Evolutionary conservation across 768 basidiomycete genomes (phyloP).

Genomic region (Cystobasidium onofrii): DNA sequence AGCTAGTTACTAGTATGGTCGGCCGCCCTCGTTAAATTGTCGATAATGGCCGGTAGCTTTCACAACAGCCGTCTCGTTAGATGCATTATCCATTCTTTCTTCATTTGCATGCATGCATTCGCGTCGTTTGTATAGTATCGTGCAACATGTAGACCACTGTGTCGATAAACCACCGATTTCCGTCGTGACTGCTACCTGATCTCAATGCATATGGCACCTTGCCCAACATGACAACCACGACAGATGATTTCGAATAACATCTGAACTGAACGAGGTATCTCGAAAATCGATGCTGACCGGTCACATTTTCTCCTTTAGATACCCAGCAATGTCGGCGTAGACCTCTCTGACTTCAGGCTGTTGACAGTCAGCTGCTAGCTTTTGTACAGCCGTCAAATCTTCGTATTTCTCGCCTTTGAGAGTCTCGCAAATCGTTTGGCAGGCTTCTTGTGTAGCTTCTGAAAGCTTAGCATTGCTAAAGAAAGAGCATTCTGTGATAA

Average conservation of each 20-base stretch:
- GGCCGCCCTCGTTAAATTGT: conserved; percentile 10
- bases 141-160: no score
- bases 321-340: not conserved
- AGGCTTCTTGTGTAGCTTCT: not conserved
- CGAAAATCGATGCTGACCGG: no score
- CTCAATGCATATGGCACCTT: no score
- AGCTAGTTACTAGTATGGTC: not conserved
- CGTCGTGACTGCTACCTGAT: no score
- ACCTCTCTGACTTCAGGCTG: not conserved
- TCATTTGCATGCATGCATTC: no score
- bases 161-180: no score
- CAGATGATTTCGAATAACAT: no score
- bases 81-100: no score
- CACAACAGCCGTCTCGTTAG: no score
- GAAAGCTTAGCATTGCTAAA: not conserved
- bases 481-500: conserved; percentile 36
- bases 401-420: conserved; percentile 12
- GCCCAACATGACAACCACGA: no score
- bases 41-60: no score
- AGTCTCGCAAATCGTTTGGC: not conserved
- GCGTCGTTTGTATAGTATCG: not conserved
- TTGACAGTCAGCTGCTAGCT: not conserved
- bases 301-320: conserved; percentile 8
- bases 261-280: no score
- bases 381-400: not conserved